phyloP scores from a whole-genome alignment of 257 asterid species.

The Parsonsia alboflavescens region DNA sequence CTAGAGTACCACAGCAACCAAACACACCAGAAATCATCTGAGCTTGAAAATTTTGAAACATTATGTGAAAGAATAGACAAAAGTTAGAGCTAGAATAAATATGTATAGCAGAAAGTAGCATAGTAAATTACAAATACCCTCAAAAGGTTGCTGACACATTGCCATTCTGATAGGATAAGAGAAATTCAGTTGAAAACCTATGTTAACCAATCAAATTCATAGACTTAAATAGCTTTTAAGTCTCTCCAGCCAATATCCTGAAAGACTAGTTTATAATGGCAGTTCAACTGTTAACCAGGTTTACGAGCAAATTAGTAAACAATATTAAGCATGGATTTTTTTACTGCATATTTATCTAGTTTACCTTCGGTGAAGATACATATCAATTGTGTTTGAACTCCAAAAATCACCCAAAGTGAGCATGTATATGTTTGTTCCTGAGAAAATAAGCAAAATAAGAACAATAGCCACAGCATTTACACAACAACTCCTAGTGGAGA shows the following conservation, averaged over 20 bases:
- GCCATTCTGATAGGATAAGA: background rate
- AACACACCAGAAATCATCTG: background rate
- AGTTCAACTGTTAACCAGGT: background rate
- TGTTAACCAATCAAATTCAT: background rate
- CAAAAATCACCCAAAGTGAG: slow-evolving; percentile 86
- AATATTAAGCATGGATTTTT: background rate
- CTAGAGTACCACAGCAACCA: background rate
- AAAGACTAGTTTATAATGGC: background rate
- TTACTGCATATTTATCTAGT: no score
- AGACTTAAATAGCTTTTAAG: background rate
- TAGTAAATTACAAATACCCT: background rate
- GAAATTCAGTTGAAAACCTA: background rate
- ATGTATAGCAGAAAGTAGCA: background rate
- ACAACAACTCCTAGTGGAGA: background rate
- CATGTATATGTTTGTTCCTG: slow-evolving; percentile 80
- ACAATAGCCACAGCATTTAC: background rate
- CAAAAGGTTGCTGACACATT: background rate
- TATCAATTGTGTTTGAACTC: slow-evolving; percentile 90
- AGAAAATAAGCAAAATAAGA: slow-evolving; percentile 10
- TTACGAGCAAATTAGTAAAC: background rate
- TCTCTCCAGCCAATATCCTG: background rate
- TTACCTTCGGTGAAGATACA: slow-evolving; percentile 90
- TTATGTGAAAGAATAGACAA: background rate
- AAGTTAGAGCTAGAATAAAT: background rate
- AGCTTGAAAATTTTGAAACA: background rate